phyloP scores from a whole-genome alignment of 345 rosid genomes.

The Dipteronia dyeriana region DNA sequence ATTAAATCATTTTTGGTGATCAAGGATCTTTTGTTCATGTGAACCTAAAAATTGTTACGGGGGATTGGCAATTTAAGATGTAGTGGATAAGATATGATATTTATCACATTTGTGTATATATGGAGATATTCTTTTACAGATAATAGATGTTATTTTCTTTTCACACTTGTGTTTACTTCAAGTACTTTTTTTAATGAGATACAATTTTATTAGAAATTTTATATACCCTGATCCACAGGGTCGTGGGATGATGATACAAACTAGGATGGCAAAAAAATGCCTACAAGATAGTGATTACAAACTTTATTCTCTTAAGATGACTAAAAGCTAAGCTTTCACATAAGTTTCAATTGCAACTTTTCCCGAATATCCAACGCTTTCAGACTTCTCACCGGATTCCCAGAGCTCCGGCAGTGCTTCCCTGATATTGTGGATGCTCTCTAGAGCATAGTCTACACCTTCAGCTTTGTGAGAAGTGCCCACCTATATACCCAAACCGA shows the following conservation, averaged over 20 bases:
- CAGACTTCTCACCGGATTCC: constrained; percentile 64
- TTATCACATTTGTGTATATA: background rate
- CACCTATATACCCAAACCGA: constrained; percentile 40
- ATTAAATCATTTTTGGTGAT: background rate
- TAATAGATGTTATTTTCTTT: background rate
- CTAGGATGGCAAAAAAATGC: background rate
- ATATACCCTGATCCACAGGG: background rate
- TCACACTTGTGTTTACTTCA: background rate
- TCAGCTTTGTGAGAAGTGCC: constrained; percentile 63
- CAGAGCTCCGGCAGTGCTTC: constrained; percentile 89
- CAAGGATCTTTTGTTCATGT: background rate
- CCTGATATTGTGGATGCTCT: constrained; percentile 86
- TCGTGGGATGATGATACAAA: background rate
- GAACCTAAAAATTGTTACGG: background rate
- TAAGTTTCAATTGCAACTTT: constrained; percentile 66
- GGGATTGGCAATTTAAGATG: background rate
- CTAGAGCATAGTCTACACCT: constrained; percentile 78
- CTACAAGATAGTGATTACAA: background rate
- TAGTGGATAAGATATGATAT: background rate
- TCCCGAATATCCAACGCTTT: constrained; percentile 39
- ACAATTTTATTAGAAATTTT: background rate
- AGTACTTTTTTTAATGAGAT: background rate
- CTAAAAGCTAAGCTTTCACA: constrained; percentile 49
- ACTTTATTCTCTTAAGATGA: background rate
- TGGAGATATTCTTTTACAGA: background rate